Percentiles rank a stretch among this genome's conserved stretches.
Conservation (phyloP, 257 asterid species). For the Solanum ossicruentum region DNA sequence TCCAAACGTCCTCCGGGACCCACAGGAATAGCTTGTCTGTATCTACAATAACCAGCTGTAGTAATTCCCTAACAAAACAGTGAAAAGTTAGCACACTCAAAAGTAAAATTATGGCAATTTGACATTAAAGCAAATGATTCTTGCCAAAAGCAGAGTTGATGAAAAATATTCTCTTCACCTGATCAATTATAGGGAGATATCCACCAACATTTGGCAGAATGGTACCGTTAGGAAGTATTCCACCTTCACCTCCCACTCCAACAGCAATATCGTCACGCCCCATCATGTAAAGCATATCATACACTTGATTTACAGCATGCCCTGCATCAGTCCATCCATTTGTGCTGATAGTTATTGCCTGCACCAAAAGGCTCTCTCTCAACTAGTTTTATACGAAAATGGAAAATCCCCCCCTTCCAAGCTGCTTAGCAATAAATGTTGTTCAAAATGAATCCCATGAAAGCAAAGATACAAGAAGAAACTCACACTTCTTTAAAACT, state of each 20-base stretch:
- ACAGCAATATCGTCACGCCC: constrained; percentile 76
- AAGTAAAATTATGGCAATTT: not conserved
- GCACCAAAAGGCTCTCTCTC: constrained; percentile 2
- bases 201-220: constrained; percentile 72
- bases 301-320: constrained; percentile 69
- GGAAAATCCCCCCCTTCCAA: not conserved
- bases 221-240: constrained; percentile 61
- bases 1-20: constrained; percentile 67
- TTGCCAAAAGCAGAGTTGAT: not conserved
- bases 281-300: constrained; percentile 88
- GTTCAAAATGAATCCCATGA: not conserved
- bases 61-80: constrained; percentile 32
- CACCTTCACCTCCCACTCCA: constrained; percentile 92
- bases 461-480: not conserved
- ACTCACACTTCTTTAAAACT: not conserved
- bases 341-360: constrained; percentile 71
- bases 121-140: not conserved
- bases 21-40: constrained; percentile 73
- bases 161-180: constrained; percentile 20
- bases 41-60: constrained; percentile 80
- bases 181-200: constrained; percentile 74
- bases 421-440: not conserved
- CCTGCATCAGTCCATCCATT: constrained; percentile 80
- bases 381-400: not conserved
- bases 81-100: not conserved